A percentile compares a stretch with the other conserved stretches of the same genome.
Evolutionary conservation across 2,329 filamentous ascomycete genomes (phyloP).

Genomic region (Stagonosporopsis vannaccii): DNA sequence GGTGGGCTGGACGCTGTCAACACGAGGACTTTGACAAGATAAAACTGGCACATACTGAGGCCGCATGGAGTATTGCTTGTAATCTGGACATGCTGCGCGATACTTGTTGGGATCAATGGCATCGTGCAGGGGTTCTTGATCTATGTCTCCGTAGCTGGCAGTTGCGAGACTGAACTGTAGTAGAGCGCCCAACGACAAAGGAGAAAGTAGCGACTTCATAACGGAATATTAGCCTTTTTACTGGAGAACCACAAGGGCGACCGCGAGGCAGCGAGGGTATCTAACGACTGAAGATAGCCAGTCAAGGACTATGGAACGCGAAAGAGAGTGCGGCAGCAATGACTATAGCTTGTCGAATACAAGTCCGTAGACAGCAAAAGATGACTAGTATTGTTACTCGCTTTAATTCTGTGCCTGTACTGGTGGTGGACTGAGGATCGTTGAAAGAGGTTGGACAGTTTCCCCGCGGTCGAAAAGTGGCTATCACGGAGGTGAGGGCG

Average conservation of each 20-base stretch:
- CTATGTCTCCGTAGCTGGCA: conserved; percentile 17
- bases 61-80: conserved; percentile 65
- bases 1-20: conserved; percentile 65
- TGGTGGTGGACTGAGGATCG: neutral
- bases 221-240: neutral
- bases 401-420: neutral
- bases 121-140: conserved; percentile 41
- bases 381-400: neutral
- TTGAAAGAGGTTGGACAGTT: neutral
- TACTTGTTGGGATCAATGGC: conserved; percentile 46
- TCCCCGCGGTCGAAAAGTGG: conserved; percentile 23
- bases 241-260: neutral
- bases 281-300: neutral
- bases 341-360: neutral
- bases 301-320: conserved; percentile 4
- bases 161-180: conserved; percentile 19
- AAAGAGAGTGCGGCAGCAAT: neutral
- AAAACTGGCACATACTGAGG: conserved; percentile 60
- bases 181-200: conserved; percentile 21
- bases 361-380: neutral
- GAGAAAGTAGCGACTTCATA: conserved; percentile 27
- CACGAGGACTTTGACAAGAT: no score
- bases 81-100: conserved; percentile 68
- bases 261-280: neutral
- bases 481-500: conserved; percentile 21